A percentile compares a stretch with the other conserved stretches of the same genome.
Evolutionary conservation across 176 grass and related monocot species (phyloP).

Genomic region (Carex parvula): DNA sequence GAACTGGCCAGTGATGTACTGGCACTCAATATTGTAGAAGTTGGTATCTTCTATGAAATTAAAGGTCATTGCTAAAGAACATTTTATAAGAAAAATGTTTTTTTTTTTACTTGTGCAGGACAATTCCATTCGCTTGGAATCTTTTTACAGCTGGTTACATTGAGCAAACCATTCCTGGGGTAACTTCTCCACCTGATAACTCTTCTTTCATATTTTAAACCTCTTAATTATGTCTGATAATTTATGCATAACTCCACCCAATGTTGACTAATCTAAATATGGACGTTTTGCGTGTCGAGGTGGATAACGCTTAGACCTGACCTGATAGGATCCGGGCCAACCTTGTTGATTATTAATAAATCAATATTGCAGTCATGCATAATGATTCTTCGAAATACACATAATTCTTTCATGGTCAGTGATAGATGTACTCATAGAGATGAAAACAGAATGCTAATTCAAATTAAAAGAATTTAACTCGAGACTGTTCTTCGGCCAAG

Average conservation of each 20-base stretch:
- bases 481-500: neutral
- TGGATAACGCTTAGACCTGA: neutral
- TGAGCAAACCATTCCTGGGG: slow-evolving; percentile 86
- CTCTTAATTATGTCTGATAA: neutral
- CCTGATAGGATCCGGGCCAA: neutral
- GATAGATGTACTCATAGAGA: neutral
- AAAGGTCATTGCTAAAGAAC: neutral
- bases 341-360: neutral
- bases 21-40: neutral
- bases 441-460: neutral
- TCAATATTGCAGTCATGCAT: neutral
- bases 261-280: neutral
- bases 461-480: neutral
- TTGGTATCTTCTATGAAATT: neutral
- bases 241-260: neutral
- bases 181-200: slow-evolving; percentile 31
- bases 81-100: neutral
- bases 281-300: neutral
- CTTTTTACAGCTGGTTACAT: slow-evolving; percentile 92
- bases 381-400: neutral
- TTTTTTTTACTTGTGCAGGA: slow-evolving; percentile 38
- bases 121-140: slow-evolving; percentile 96
- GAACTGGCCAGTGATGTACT: neutral
- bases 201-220: neutral
- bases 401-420: neutral